These are phyloP conservation scores for Aegilops bicornis DNA, from an alignment of 176 grass and related monocot species.

Conservation along the genomic window DNA sequence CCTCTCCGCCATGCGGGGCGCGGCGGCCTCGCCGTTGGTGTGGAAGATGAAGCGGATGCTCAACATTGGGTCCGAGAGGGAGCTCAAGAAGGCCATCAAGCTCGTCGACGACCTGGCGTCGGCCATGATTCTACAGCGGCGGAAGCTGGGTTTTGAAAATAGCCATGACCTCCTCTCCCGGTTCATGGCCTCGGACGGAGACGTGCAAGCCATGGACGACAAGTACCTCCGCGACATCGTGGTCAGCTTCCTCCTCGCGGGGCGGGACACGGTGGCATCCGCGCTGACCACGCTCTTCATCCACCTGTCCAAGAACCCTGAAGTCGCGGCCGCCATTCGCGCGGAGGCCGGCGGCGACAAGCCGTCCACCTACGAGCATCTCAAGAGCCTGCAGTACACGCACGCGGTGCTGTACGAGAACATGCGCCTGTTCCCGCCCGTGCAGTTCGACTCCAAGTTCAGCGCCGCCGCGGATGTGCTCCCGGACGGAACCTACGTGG, in stretches of 20 bases:
- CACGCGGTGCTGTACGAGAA: slow-evolving; percentile 57
- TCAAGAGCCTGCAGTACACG: slow-evolving; percentile 14
- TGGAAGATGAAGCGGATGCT: slow-evolving; percentile 57
- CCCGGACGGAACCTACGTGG: slow-evolving; percentile 56
- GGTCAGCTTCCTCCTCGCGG: slow-evolving; percentile 66
- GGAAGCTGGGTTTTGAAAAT: background rate
- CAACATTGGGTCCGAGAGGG: slow-evolving; percentile 42
- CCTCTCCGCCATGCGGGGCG: slow-evolving; percentile 46
- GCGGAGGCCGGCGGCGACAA: background rate
- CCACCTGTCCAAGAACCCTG: background rate
- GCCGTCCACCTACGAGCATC: background rate
- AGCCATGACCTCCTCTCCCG: slow-evolving; percentile 57
- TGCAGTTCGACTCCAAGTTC: slow-evolving; percentile 69
- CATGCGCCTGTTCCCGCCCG: slow-evolving; percentile 66
- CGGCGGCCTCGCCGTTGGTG: slow-evolving; percentile 33
- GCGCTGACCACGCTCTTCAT: slow-evolving; percentile 75
- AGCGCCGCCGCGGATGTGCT: slow-evolving; percentile 50
- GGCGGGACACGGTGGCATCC: slow-evolving; percentile 56
- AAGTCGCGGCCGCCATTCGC: background rate
- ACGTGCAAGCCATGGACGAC: slow-evolving; percentile 29
- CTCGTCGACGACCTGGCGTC: slow-evolving; percentile 28
- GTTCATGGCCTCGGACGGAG: slow-evolving; percentile 39
- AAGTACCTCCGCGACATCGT: slow-evolving; percentile 62
- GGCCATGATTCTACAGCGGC: background rate
- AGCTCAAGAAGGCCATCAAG: slow-evolving; percentile 41